Evolutionary conservation across 2,329 filamentous ascomycete species (phyloP).

Genomic region (Epichloe aotearoae): DNA sequence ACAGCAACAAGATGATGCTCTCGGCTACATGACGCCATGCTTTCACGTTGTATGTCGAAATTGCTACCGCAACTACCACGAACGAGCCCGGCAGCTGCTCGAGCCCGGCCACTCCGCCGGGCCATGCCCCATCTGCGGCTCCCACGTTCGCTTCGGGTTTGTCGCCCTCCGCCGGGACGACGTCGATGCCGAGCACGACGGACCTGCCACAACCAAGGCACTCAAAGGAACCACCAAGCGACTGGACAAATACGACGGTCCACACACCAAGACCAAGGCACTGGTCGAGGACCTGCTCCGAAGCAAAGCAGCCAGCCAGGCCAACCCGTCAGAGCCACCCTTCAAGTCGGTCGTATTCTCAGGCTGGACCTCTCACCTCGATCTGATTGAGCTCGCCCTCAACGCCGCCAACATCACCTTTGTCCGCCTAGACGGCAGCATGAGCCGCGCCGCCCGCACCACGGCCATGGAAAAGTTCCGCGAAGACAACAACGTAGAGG

Average conservation of each 20-base stretch:
- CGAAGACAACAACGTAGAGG: slow-evolving; percentile 53
- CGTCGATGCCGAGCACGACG: slow-evolving; percentile 43
- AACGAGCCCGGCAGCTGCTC: slow-evolving; percentile 31
- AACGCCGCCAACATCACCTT: slow-evolving; percentile 52
- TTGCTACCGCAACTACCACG: slow-evolving; percentile 52
- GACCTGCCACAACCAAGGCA: slow-evolving; percentile 26
- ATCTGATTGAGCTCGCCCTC: slow-evolving; percentile 78
- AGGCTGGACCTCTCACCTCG: slow-evolving; percentile 88
- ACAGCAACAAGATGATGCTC: slow-evolving; percentile 44
- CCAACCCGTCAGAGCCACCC: slow-evolving; percentile 51
- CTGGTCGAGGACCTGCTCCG: slow-evolving; percentile 61
- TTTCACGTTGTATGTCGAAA: slow-evolving; percentile 71
- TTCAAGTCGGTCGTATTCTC: slow-evolving; percentile 94
- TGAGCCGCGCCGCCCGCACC: slow-evolving; percentile 62
- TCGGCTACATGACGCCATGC: slow-evolving; percentile 75
- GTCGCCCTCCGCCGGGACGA: slow-evolving; percentile 54
- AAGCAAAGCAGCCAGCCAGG: slow-evolving; percentile 48
- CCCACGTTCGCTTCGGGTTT: slow-evolving; percentile 48
- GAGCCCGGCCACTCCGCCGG: slow-evolving; percentile 27
- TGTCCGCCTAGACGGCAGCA: slow-evolving; percentile 79
- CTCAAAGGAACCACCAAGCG: slow-evolving; percentile 33
- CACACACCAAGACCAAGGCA: slow-evolving; percentile 83
- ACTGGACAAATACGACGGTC: slow-evolving; percentile 62
- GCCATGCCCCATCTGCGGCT: slow-evolving; percentile 56
- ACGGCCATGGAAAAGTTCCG: slow-evolving; percentile 67